Evolutionary conservation across 495 filamentous ascomycete genomes (phyloP), one percentile per base, ranked within the genome.

Genomic region (Penicillium subrubescens): DNA sequence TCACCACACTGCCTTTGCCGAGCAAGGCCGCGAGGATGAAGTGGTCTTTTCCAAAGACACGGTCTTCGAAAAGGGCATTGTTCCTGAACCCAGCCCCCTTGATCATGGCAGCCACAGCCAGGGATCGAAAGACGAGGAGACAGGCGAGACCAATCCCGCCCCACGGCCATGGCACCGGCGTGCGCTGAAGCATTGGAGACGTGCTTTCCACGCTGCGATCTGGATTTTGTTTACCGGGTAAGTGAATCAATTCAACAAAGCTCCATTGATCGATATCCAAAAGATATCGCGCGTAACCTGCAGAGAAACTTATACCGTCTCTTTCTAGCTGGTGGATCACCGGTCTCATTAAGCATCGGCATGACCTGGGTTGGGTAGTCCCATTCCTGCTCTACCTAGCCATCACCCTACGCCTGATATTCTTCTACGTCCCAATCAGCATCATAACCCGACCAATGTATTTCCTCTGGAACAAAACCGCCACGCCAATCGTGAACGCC

Each of bases 241-340:
- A 78, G 84, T 79, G 41, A 43, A 50, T 7, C 14, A 50, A 27
- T 29, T 19, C 5, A 12, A 29, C 11, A 23, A 23, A 19, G 2
- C 17, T 7, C 8, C 17, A 21, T 44, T 44, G 17, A 48, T 29
- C 39, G 12, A 25, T 46, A 31, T 50, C 7, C 43, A 21, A 21
- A 50, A n/a, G n/a, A 27, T 5, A 4, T 4, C 15, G 27, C 29
- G 25, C 7, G 29, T 53, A 37, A 10, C 7, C 12, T 6, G 8
- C 23, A 21, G 19, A 57, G 63, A 58, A 57, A 68, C 66, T 68
- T 17, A 68, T 61, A 31, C 62, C 56, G 15, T 56, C 34, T 39
- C 25, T 50, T 46, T 39, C n/a, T 68, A 93, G 91, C 57, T 96
- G 93, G 93, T 96, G 92, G 92, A 93, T 95, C 61, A 90, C 88